Evolutionary conservation across 257 asterid species (phyloP).

Genomic region (Solanum chaucha): DNA sequence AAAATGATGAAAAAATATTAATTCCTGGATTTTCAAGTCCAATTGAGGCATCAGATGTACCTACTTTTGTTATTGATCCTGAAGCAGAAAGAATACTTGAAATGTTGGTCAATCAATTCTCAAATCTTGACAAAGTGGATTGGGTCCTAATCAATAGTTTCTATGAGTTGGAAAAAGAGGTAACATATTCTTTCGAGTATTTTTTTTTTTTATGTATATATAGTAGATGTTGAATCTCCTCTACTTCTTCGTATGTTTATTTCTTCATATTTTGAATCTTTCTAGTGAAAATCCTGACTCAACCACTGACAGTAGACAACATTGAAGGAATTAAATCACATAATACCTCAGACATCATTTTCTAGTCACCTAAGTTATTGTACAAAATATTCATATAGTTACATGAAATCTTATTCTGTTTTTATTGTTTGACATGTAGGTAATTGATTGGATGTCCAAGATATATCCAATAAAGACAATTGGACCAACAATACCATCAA

Average conservation of each 20-base stretch:
- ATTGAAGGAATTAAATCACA: neutral
- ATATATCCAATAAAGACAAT: too few species aligned
- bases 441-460: too few species aligned
- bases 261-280: too few species aligned
- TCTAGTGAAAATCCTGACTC: too few species aligned
- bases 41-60: neutral
- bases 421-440: too few species aligned
- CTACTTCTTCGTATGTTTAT: too few species aligned
- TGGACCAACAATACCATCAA: too few species aligned
- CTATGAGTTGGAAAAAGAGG: slow-evolving; percentile 25
- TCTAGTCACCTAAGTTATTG: neutral
- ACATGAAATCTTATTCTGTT: neutral
- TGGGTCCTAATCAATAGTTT: slow-evolving; percentile 34
- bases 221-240: too few species aligned
- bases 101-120: neutral
- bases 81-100: neutral
- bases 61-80: neutral
- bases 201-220: too few species aligned
- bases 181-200: neutral
- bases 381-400: too few species aligned
- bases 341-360: neutral
- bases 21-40: neutral
- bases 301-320: too few species aligned
- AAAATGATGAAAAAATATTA: too few species aligned
- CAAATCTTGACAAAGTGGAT: slow-evolving; percentile 16